Base-by-base conservation (phyloP, 73 alveolate species). In the Paramecium sonneborni region DNA sequence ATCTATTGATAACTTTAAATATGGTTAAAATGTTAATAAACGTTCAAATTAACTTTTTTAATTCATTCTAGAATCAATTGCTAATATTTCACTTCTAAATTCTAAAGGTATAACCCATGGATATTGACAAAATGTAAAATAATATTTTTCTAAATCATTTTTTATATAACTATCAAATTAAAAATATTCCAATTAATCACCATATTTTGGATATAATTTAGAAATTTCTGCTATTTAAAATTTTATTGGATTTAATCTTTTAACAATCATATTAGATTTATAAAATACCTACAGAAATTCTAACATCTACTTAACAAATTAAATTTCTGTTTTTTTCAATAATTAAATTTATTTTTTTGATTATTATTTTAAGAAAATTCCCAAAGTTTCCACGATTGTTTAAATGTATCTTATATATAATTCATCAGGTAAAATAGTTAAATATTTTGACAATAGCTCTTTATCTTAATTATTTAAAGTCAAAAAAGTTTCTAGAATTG, bases 71-170 rank as follows among this genome's bases (percentile, higher is more conserved):
- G 76, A 43, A 21, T 79, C 90, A 1, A 79, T 43, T 4, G 44
- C 34, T 79, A 79, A 37, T 12, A 79, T 23, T 24, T 79, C 55
- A 21, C 30, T 43, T 34, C 24, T 79, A 24, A 79, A 79, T 23
- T 79, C 90, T 5, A 79, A 9, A 21, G 90, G 90, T 20, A 79
- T 79, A 0, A 62, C 90, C 44, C 44, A 79, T 39, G 90, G 90
- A 41, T 43, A 79, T 24, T 14, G n/a, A 79, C 90, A 79, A 44
- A 79, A 79, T 6, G 90, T 79, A 34, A 79, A 79, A 24, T 79
- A 79, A 21, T 79, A 79, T 26, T 11, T 24, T 79, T 39, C 55
- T 18, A 18, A 43, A 26, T 79, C 26, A 20, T 79, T 24, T 39
- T 8, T 18, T 0, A 0, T 39, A 23, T 43, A 79, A 41, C 35